Evolutionary conservation across 192 early-diverging fungal species (phyloP).

Genomic region (Mortierella claussenii): DNA sequence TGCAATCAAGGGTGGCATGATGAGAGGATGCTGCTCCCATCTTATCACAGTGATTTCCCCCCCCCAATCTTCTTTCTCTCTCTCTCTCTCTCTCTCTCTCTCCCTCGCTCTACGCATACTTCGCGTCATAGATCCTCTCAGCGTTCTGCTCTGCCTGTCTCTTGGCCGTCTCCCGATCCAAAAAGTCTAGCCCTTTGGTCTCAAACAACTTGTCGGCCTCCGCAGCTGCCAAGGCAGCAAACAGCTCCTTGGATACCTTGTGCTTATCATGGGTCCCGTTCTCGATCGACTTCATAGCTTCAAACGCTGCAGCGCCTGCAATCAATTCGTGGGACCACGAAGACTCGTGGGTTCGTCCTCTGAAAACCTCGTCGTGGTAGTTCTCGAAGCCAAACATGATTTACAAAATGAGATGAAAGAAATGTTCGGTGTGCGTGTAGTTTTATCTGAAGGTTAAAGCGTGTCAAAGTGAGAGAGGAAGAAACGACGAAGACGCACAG

Average conservation of each 20-base stretch:
- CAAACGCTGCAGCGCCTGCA: conserved; percentile 7
- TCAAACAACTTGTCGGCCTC: conserved; percentile 13
- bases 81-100: neutral
- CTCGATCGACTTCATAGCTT: conserved; percentile 1
- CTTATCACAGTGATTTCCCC: too few relatives aligned
- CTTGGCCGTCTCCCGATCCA: conserved; percentile 2
- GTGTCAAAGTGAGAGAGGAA: too few relatives aligned
- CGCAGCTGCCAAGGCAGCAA: conserved; percentile 7
- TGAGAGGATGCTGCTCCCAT: too few relatives aligned
- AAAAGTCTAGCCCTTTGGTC: conserved; percentile 2
- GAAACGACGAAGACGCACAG: too few relatives aligned
- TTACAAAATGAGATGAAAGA: too few relatives aligned
- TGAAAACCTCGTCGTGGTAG: conserved; percentile 1
- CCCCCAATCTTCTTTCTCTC: neutral
- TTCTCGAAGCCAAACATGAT: neutral
- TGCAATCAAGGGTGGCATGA: too few relatives aligned
- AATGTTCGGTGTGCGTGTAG: too few relatives aligned
- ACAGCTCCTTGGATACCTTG: conserved; percentile 4
- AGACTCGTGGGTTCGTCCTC: neutral
- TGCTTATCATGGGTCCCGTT: neutral
- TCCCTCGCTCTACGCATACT: neutral
- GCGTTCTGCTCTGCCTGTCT: conserved; percentile 9
- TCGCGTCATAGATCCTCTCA: neutral
- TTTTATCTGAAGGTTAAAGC: too few relatives aligned
- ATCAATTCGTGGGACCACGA: neutral